Evolutionary conservation across 2,329 filamentous ascomycete genomes (phyloP), one percentile per base, ranked within the genome.

Genomic region (Stemphylium beticola): DNA sequence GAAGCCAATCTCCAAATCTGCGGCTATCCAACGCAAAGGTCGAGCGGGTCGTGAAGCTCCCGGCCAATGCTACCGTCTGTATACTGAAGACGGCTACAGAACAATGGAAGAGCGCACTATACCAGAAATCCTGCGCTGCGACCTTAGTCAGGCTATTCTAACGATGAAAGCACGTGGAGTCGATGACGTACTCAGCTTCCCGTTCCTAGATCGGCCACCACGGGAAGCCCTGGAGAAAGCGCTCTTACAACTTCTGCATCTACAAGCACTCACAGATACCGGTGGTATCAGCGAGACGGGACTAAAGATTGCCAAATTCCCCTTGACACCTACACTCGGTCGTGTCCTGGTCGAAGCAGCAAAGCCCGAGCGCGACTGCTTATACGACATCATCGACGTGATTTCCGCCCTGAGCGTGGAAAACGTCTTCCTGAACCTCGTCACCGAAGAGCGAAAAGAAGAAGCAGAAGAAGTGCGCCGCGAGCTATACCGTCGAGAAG

Each of bases 101-200:
- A 76, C 79, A 0, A 78, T 97, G 6, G 84, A 89, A 39, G 85
- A 91, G 53, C 84, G 88, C 0, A 93, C 93, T 42, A 84, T 87
- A 0, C 93, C 95, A 0, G 95, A 99, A 72, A 97, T 99, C 10
- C 78, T 97, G 10, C 86, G 95, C 17, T 96, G 91, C 68, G 93
- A 99, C 73, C 84, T 98, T 5, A 85, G 92, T 17, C 89, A 92
- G 31, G 90, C 93, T 0, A 82, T 97, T 1, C 79, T 99, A 9
- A 96, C 91, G 0, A 96, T 99, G 89, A 97, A 96, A 74, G 92
- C 93, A 0, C 85, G 92, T 49, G 92, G 93, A 0, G 87, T 98
- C 11, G 83, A 90, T 22, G 89, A 98, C 68, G 85, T 96, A 2
- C 79, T 92, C 17, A 80, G 82, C 0, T 99, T 99, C 58, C 92